Conservation (phyloP, 495 filamentous ascomycete genomes). For the Xylaria castorea region DNA sequence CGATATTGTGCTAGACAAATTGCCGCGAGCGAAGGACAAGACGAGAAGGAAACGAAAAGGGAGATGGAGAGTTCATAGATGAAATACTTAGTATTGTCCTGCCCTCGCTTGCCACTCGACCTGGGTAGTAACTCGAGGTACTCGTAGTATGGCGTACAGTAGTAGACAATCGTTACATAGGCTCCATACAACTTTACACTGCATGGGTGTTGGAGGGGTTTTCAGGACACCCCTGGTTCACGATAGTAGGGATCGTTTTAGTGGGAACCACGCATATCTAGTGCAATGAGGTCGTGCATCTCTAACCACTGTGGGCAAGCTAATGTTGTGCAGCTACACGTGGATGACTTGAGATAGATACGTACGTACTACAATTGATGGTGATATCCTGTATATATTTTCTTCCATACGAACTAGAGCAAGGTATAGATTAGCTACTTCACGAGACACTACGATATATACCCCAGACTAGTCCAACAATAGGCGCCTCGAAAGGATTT, state of each 20-base stretch:
- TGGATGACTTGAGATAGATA: background rate
- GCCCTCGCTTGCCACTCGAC: conserved; percentile 1
- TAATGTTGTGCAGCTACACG: background rate
- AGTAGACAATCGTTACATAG: background rate
- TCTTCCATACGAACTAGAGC: background rate
- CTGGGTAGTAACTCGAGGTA: background rate
- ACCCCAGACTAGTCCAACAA: background rate
- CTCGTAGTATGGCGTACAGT: background rate
- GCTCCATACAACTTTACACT: background rate
- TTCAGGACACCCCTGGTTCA: background rate
- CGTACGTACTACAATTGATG: background rate
- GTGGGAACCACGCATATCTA: background rate
- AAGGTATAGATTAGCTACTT: background rate
- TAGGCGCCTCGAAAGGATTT: background rate
- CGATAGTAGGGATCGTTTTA: conserved; percentile 1
- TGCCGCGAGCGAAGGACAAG: too few relatives aligned
- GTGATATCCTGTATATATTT: background rate
- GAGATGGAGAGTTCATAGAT: background rate
- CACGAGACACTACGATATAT: background rate
- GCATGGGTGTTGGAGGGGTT: conserved; percentile 7
- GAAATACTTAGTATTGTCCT: background rate
- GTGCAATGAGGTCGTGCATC: background rate
- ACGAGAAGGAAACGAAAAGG: background rate
- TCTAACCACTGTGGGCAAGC: background rate
- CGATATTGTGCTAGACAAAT: background rate